Base-by-base conservation (phyloP, 2,329 filamentous ascomycete species). In the Nothophoma quercina region DNA sequence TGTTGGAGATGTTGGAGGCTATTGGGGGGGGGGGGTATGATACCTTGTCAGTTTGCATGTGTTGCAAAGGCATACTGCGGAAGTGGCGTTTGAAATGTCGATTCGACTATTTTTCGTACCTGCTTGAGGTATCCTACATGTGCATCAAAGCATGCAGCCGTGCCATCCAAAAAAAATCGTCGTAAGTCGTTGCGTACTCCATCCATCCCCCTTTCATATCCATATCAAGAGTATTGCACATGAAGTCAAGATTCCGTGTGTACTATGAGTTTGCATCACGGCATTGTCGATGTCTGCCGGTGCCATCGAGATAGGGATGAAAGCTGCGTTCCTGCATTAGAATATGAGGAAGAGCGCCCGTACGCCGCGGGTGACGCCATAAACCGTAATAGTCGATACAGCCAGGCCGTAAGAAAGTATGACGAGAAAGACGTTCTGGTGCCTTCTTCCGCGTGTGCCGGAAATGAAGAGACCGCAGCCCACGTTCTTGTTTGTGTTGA, bases 221-320 rank as follows among this genome's bases (percentile, higher is more conserved):
- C 50, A 29, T 23, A 48, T n/a, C 39, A 44, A 43, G 50, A 16
- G 28, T 47, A 32, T 28, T 48, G 38, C 50, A 53, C 50, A 48
- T 44, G 38, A 43, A 48, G 26, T 33, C 26, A 48, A 26, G 50
- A 18, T 28, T 21, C 28, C 33, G 44, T 48, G 35, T 25, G 26
- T 33, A 10, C 18, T 6, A 34, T 22, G 15, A 35, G 10, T 26
- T 22, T 43, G 33, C 50, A 42, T 30, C 33, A 33, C 19, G 21
- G 26, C 18, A 12, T 32, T 33, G 43, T 28, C 15, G 15, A 8
- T 36, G 12, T 29, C 36, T 10, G 16, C 7, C 21, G 15, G 38
- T 13, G 29, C 13, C 26, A 21, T 23, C 32, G 15, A 36, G 21
- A 4, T 25, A 16, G 32, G 25, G 18, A 30, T 5, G 30, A 39